phyloP scores from a whole-genome alignment of 208 protist genomes.

The Acanthamoeba royreba region DNA sequence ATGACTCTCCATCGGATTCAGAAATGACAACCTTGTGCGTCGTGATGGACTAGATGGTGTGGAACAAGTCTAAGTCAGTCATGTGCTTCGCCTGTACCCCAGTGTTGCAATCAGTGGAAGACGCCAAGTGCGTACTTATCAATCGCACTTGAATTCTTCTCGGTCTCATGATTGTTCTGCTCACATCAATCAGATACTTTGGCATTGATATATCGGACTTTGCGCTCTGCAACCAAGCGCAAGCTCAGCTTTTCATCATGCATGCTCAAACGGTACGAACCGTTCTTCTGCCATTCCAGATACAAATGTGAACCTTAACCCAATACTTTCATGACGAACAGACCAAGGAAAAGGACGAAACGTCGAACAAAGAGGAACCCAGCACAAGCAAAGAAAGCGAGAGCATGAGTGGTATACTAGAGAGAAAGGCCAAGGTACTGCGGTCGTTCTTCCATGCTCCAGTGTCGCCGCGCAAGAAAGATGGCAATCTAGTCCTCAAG shows the following conservation, averaged over 20 bases:
- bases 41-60: not conserved
- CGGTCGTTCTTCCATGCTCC: not conserved
- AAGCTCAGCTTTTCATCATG: not conserved
- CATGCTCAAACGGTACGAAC: not conserved
- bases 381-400: not conserved
- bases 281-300: not conserved
- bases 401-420: not conserved
- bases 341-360: not conserved
- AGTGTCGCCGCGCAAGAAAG: not conserved
- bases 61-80: not conserved
- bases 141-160: too few relatives aligned
- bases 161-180: too few relatives aligned
- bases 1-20: not conserved
- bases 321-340: not conserved
- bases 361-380: not conserved
- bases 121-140: too few relatives aligned
- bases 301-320: not conserved
- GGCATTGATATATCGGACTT: constrained; percentile 2
- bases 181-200: too few relatives aligned
- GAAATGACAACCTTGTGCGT: not conserved
- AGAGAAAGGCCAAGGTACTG: not conserved
- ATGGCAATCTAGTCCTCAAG: not conserved
- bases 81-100: not conserved
- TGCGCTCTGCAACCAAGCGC: not conserved
- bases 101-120: not conserved